Evolutionary conservation across 2,329 filamentous ascomycete genomes (phyloP), one percentile per base, ranked within the genome.

Genomic region (Fusarium sororula): DNA sequence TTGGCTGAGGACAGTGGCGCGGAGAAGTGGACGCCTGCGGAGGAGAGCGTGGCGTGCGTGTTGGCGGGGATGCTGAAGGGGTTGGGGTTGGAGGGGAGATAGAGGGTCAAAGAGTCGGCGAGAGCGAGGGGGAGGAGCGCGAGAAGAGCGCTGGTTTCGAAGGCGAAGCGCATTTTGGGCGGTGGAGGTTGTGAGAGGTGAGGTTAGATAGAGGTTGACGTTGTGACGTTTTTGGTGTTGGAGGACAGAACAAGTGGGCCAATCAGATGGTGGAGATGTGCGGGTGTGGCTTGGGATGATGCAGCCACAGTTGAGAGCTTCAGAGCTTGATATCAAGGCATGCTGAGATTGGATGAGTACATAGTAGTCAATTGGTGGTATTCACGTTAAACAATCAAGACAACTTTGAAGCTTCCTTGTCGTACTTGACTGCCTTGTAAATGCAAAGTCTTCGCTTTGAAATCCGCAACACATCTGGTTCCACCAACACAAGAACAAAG

Each of bases 1-100:
- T 94, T 93, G 76, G 87, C 83, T 45, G 88, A 85, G 18, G 91
- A 91, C 15, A 98, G 84, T 15, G 91, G 91, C 18, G 93, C 90
- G 32, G 88, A 77, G 78, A 80, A 76, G 69, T 80, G 74, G 38
- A 70, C 71, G 68, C 82, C 79, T 17, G 85, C 83, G 24, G 86
- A 77, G 26, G 84, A 83, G 55, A 90, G 86, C 54, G 89, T 91
- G 42, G 91, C 91, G 80, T 92, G 91, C 57, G 92, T 92, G 68
- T 88, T 89, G 78, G 91, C 85, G 28, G 91, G 91, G 60, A 91
- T 89, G 55, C 86, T 80, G 80, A 83, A 80, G 20, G 87, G 87
- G 83, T 87, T 88, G 26, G 85, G 84, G 45, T 84, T 85, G 69
- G 87, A 74, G 75, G 82, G 82, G 71, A 90, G 82, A 68, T 84